Percentiles rank a stretch among this genome's conserved stretches.
Conservation (phyloP, 2,329 filamentous ascomycete species). For the Microdochium trichocladiopsis region DNA sequence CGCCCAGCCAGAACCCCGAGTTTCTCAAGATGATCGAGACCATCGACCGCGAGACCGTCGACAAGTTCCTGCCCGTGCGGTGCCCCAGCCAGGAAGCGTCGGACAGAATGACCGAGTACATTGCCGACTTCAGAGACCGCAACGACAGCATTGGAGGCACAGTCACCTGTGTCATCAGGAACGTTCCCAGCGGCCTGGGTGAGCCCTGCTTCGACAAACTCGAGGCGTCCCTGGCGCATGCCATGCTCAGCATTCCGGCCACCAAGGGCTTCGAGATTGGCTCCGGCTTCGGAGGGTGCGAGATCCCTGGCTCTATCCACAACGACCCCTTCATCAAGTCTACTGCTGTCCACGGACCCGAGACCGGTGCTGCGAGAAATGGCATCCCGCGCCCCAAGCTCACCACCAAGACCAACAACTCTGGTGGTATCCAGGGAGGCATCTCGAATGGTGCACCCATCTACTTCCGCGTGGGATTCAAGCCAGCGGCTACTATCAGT, state of each 20-base stretch:
- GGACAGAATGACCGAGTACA: constrained; percentile 68
- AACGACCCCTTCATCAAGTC: constrained; percentile 79
- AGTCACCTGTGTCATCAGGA: constrained; percentile 87
- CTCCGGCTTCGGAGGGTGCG: constrained; percentile 81
- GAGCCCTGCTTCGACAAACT: constrained; percentile 96
- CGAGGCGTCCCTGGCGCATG: constrained; percentile 84
- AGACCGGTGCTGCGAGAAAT: constrained; percentile 33
- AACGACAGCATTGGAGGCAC: constrained; percentile 91
- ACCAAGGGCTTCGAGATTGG: constrained; percentile 96
- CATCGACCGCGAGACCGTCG: constrained; percentile 70
- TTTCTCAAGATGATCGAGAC: constrained; percentile 69
- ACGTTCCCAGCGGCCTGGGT: constrained; percentile 76
- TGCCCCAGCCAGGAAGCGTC: constrained; percentile 66
- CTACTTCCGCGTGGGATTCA: constrained; percentile 94
- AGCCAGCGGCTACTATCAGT: constrained; percentile 88
- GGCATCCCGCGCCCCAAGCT: constrained; percentile 53
- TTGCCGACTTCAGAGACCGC: constrained; percentile 70
- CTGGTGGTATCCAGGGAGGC: constrained; percentile 88
- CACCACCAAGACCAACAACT: constrained; percentile 89
- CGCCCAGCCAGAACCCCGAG: constrained; percentile 65
- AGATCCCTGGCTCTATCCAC: constrained; percentile 81
- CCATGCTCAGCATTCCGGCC: constrained; percentile 91
- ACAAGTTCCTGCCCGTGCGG: constrained; percentile 77
- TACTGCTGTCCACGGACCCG: constrained; percentile 32
- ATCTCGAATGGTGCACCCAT: constrained; percentile 91